A percentile compares a stretch with the other conserved stretches of the same genome.
Conservation (phyloP, 2,329 filamentous ascomycete genomes). For the Knoxdaviesia capensis region DNA sequence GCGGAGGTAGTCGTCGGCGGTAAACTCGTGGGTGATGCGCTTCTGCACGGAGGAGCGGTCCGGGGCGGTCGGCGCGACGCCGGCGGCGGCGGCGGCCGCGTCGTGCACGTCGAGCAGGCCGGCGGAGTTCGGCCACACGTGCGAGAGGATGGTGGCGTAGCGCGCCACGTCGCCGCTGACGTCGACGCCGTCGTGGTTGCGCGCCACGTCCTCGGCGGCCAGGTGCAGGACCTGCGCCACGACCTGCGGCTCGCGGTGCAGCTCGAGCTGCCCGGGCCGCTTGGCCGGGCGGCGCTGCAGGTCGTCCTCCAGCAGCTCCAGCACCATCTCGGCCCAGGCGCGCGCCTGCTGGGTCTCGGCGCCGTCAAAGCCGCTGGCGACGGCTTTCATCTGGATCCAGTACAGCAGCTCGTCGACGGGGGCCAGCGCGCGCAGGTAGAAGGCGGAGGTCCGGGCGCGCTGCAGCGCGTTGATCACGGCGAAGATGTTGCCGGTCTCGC, state of each 20-base stretch:
- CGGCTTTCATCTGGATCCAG: slow-evolving; percentile 20
- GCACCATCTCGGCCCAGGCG: slow-evolving; percentile 22
- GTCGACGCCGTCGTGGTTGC: slow-evolving; percentile 12
- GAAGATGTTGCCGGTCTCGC: slow-evolving; percentile 18
- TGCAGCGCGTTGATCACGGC: slow-evolving; percentile 29
- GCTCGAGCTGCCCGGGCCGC: slow-evolving; percentile 5
- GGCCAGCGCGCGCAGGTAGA: slow-evolving; percentile 16
- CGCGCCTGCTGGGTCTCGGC: slow-evolving; percentile 20
- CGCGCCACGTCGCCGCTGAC: slow-evolving; percentile 14
- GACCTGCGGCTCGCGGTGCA: slow-evolving; percentile 21
- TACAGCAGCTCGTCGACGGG: slow-evolving; percentile 14
- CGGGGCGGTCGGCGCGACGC: not conserved
- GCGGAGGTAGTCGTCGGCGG: slow-evolving; percentile 15
- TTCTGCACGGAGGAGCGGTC: not conserved
- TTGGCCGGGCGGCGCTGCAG: slow-evolving; percentile 12
- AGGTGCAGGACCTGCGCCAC: slow-evolving; percentile 21
- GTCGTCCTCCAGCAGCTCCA: slow-evolving; percentile 27
- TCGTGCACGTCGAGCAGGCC: slow-evolving; percentile 17
- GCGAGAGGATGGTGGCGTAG: slow-evolving; percentile 16
- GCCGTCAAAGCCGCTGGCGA: slow-evolving; percentile 14
- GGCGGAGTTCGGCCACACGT: slow-evolving; percentile 19
- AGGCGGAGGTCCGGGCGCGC: slow-evolving; percentile 22
- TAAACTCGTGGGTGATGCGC: slow-evolving; percentile 9
- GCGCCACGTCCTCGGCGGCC: slow-evolving; percentile 17
- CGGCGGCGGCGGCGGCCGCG: slow-evolving; percentile 8